These are phyloP conservation scores for Mitragyna speciosa DNA, from an alignment of 257 asterid genomes.

Conservation along the genomic window DNA sequence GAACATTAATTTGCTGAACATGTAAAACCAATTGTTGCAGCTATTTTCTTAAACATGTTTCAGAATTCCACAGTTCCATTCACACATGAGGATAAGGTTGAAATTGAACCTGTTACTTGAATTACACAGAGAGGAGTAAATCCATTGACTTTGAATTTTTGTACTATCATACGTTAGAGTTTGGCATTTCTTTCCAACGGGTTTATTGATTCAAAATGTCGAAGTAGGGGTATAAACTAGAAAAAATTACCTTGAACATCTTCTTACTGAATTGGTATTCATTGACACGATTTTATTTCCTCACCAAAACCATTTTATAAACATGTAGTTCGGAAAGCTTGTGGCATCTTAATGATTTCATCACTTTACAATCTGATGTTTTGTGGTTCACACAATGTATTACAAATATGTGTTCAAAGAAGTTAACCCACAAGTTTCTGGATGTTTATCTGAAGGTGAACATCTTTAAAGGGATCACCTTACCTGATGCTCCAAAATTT, in stretches of 20 bases:
- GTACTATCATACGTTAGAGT: neutral
- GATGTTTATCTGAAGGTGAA: conserved; percentile 55
- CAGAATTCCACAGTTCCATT: neutral
- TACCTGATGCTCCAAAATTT: conserved; percentile 91
- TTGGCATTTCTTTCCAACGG: neutral
- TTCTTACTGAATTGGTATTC: neutral
- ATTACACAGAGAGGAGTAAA: neutral
- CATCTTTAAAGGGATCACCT: conserved; percentile 77
- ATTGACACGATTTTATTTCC: neutral
- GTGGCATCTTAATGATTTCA: neutral
- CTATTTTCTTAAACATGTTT: neutral
- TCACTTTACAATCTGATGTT: neutral
- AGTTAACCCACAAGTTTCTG: conserved; percentile 3
- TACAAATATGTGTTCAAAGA: neutral
- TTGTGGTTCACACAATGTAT: neutral
- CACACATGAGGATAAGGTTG: neutral
- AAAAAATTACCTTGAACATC: neutral
- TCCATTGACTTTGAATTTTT: neutral
- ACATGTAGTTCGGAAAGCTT: neutral
- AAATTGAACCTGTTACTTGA: neutral
- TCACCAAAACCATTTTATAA: neutral
- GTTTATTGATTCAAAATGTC: neutral
- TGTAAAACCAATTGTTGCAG: neutral
- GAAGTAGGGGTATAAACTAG: neutral
- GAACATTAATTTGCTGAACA: neutral